phyloP scores from a whole-genome alignment of 768 basidiomycete genomes.

The Termitomyces titanicus region DNA sequence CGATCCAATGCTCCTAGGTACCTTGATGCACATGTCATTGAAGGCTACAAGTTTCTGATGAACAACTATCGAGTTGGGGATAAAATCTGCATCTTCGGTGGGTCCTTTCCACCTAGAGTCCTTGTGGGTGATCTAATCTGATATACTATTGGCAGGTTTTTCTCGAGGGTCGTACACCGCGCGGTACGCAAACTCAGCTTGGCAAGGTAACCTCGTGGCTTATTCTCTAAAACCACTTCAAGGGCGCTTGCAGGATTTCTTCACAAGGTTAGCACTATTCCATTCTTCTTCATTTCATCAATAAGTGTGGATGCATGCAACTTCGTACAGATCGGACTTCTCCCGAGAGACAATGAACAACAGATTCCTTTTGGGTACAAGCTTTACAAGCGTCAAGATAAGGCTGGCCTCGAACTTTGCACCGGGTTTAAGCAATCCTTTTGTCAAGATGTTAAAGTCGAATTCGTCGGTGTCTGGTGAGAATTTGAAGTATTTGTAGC shows the following conservation, averaged over 20 bases:
- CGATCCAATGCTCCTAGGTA: constrained; percentile 40
- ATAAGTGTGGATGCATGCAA: background rate
- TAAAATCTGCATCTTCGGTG: constrained; percentile 72
- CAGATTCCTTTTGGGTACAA: constrained; percentile 76
- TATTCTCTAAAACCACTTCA: constrained; percentile 6
- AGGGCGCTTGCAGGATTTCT: constrained; percentile 79
- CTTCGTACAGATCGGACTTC: constrained; percentile 58
- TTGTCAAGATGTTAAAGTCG: constrained; percentile 62
- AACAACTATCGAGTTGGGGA: constrained; percentile 71
- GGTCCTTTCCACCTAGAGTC: constrained; percentile 14
- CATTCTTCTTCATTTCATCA: too few relatives aligned
- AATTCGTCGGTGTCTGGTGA: constrained; percentile 80
- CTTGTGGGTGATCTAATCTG: background rate
- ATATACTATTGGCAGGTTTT: constrained; percentile 48
- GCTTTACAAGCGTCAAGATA: constrained; percentile 55
- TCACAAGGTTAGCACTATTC: constrained; percentile 47
- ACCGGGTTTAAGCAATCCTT: constrained; percentile 73
- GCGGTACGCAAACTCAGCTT: constrained; percentile 19
- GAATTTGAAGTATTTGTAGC: constrained; percentile 10
- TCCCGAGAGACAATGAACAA: constrained; percentile 63
- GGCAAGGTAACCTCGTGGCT: background rate
- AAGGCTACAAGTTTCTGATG: constrained; percentile 78
- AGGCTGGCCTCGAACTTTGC: constrained; percentile 40
- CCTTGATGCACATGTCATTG: constrained; percentile 66
- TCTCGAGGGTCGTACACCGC: constrained; percentile 55